These are phyloP conservation scores for Mycena kentingensis DNA, from an alignment of 768 basidiomycete genomes.

Conservation along the genomic window DNA sequence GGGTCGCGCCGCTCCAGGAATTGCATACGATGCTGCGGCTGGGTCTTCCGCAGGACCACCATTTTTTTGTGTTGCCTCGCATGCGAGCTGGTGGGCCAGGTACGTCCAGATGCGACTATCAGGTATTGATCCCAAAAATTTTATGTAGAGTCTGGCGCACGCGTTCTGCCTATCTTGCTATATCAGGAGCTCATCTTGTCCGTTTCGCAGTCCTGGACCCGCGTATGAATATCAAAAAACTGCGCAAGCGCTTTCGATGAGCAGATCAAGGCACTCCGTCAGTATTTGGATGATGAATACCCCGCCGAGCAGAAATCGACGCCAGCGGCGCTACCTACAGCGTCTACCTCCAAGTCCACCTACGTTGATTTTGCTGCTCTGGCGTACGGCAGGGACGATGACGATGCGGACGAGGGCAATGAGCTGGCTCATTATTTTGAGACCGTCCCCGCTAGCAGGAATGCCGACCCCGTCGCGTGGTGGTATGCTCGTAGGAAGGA, in stretches of 20 bases:
- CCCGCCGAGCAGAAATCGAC: background rate
- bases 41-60: too few relatives aligned
- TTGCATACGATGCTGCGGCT: too few relatives aligned
- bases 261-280: background rate
- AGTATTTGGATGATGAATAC: slow-evolving; percentile 5
- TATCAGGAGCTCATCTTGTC: background rate
- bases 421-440: slow-evolving; percentile 2
- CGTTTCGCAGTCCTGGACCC: slow-evolving; percentile 10
- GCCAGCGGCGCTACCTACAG: background rate
- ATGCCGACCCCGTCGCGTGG: background rate
- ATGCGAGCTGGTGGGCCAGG: too few relatives aligned
- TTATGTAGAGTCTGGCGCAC: too few relatives aligned
- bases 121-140: too few relatives aligned
- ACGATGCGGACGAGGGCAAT: background rate
- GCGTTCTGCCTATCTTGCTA: too few relatives aligned
- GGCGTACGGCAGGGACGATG: background rate
- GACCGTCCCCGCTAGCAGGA: background rate
- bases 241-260: background rate
- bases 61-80: too few relatives aligned
- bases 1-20: too few relatives aligned
- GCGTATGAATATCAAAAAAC: slow-evolving; percentile 1
- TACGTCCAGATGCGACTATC: too few relatives aligned
- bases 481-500: background rate
- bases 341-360: background rate
- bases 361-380: background rate